These are phyloP conservation scores for Cryomyces minteri DNA, from an alignment of 495 filamentous ascomycete genomes.

Conservation along the genomic window DNA sequence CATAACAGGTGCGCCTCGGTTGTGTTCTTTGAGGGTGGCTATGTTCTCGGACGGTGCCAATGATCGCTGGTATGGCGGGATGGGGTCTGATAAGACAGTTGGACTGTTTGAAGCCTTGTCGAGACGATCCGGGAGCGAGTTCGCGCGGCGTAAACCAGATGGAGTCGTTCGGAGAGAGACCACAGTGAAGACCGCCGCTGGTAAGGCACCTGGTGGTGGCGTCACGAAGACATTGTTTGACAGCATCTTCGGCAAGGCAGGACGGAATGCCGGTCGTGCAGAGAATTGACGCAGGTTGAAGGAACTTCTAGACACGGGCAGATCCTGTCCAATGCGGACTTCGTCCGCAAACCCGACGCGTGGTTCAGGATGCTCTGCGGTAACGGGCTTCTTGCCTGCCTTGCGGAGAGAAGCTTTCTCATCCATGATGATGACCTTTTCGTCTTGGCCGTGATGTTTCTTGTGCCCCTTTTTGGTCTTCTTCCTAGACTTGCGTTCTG, in stretches of 20 bases:
- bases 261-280: constrained; percentile 29
- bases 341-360: constrained; percentile 19
- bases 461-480: constrained; percentile 20
- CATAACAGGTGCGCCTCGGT: constrained; percentile 24
- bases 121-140: constrained; percentile 57
- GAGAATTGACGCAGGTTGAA: constrained; percentile 28
- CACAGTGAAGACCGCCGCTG: not conserved
- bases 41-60: constrained; percentile 1
- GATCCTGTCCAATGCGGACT: constrained; percentile 1
- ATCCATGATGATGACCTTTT: too few species aligned
- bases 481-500: constrained; percentile 4
- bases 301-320: constrained; percentile 17
- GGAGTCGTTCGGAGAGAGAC: constrained; percentile 17
- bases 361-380: not conserved
- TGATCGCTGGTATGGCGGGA: constrained; percentile 7
- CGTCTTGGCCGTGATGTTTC: not conserved
- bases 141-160: constrained; percentile 52
- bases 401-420: not conserved
- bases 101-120: constrained; percentile 24
- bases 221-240: constrained; percentile 44
- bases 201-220: constrained; percentile 10
- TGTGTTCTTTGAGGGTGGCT: constrained; percentile 15
- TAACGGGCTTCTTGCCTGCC: not conserved
- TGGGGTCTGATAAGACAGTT: constrained; percentile 9
- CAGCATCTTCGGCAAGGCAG: constrained; percentile 38